These are phyloP conservation scores for Microcos paniculata DNA, from an alignment of 345 rosid species.

Conservation along the genomic window DNA sequence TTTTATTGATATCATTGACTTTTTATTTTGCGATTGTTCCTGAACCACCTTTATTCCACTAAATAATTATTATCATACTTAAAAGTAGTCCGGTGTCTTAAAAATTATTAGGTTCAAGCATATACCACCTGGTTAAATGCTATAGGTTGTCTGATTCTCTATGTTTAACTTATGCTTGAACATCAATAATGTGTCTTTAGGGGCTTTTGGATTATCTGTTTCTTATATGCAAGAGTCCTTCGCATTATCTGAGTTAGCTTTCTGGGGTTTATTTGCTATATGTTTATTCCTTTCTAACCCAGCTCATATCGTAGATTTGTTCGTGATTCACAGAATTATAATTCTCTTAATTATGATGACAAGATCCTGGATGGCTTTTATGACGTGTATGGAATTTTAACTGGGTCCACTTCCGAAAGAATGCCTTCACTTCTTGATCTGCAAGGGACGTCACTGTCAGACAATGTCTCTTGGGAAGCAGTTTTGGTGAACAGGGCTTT, in stretches of 20 bases:
- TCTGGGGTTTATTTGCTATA: conserved; percentile 22
- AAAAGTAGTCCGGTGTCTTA: no score
- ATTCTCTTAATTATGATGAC: conserved; percentile 93
- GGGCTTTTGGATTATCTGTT: background rate
- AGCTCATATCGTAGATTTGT: conserved; percentile 61
- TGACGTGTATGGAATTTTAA: conserved; percentile 72
- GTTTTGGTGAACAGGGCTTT: conserved; percentile 76
- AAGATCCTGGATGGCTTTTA: conserved; percentile 95
- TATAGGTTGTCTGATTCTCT: background rate
- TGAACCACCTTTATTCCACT: background rate
- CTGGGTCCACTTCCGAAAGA: conserved; percentile 50
- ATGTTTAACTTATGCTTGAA: background rate
- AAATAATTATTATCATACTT: background rate
- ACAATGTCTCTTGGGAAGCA: conserved; percentile 72
- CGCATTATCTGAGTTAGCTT: conserved; percentile 1
- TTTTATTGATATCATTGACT: conserved; percentile 3
- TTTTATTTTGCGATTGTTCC: conserved; percentile 5
- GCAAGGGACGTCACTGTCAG: conserved; percentile 71
- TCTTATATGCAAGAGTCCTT: background rate
- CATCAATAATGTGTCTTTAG: background rate
- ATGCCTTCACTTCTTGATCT: conserved; percentile 90
- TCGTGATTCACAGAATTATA: conserved; percentile 79
- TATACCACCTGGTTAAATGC: background rate
- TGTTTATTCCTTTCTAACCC: conserved; percentile 49
- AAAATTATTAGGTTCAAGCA: background rate